Evolutionary conservation across 1,284 basidiomycete genomes (phyloP).

Genomic region (Thelephora terrestris): DNA sequence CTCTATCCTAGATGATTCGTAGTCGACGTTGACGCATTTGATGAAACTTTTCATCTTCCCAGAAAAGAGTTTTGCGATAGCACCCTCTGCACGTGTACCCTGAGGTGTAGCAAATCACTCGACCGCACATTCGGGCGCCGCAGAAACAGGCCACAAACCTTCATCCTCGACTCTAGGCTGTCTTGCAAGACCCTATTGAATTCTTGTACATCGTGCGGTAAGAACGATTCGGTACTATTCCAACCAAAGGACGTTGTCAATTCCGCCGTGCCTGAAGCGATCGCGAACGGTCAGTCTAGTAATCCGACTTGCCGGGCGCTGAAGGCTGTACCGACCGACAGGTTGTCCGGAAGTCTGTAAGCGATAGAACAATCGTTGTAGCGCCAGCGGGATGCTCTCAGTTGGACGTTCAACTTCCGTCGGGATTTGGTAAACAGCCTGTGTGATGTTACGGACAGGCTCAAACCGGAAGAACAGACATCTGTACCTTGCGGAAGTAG

Average conservation of each 20-base stretch:
- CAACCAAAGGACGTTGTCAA: conserved; percentile 99
- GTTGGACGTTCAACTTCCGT: conserved; percentile 93
- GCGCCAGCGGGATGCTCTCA: conserved; percentile 88
- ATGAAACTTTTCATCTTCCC: conserved; percentile 99
- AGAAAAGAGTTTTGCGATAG: conserved; percentile 89
- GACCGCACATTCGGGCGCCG: background rate
- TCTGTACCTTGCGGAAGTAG: conserved; percentile 83
- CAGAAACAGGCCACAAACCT: conserved; percentile 38
- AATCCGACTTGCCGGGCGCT: background rate
- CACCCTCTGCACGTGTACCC: conserved; percentile 93
- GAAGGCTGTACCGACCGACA: conserved; percentile 55
- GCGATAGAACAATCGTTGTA: conserved; percentile 98
- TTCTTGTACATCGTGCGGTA: conserved; percentile 99
- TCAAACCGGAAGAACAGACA: conserved; percentile 2
- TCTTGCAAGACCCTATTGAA: conserved; percentile 97
- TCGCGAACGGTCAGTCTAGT: background rate
- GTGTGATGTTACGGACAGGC: conserved; percentile 9
- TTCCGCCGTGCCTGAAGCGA: conserved; percentile 79
- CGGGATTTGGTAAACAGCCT: conserved; percentile 99
- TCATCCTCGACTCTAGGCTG: conserved; percentile 99
- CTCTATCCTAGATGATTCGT: conserved; percentile 89
- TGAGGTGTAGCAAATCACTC: conserved; percentile 19
- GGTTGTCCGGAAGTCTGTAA: conserved; percentile 97
- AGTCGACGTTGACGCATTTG: conserved; percentile 98
- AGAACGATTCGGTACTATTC: conserved; percentile 98